Evolutionary conservation across 2,329 filamentous ascomycete genomes (phyloP), one percentile per base, ranked within the genome.

Genomic region (Davidsoniella virescens): DNA sequence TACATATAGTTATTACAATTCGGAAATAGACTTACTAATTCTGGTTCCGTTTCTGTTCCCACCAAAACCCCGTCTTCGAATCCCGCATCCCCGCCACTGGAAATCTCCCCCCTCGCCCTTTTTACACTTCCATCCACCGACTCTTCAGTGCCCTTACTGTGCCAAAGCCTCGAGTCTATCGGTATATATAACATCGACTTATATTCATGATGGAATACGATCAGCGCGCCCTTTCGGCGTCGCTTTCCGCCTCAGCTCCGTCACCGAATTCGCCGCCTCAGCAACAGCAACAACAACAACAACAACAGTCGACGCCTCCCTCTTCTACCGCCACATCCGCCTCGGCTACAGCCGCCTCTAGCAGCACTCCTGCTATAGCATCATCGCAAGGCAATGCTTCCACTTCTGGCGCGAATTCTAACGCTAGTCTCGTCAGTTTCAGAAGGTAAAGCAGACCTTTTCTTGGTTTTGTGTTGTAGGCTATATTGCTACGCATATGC

Each of bases 381-480:
- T 23, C 4, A 5, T 23, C 20, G 20, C 20, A 23, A 5, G 20
- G 20, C 3, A 23, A 23, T 5, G 25, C n/a, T 16, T 5, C 44
- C 36, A 6, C 43, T 38, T 16, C 39, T 37, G 17, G 39, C 26
- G 17, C 47, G 2, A 38, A 36, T 12, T 12, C 20, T 10, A 33
- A 12, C 29, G 29, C 29, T 4, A 6, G 29, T 33, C 29, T 37
- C 2, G 44, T 47, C 61, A 71, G 68, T 59, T 71, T 71, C 55
- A 61, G 69, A 58, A 69, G 69, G 51, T 49, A 20, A 23, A 37
- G 39, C n/a, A 4, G 17, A 29, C 16, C 33, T 25, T 25, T n/a
- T 25, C 20, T n/a, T 14, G 12, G 29, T 12, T 33, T 33, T 33
- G 29, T 12, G 8, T 2, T 33, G 12, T 33, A 33, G 29, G 29